Evolutionary conservation across 2,329 filamentous ascomycete species (phyloP).

Genomic region (Colletotrichum cuscutae): DNA sequence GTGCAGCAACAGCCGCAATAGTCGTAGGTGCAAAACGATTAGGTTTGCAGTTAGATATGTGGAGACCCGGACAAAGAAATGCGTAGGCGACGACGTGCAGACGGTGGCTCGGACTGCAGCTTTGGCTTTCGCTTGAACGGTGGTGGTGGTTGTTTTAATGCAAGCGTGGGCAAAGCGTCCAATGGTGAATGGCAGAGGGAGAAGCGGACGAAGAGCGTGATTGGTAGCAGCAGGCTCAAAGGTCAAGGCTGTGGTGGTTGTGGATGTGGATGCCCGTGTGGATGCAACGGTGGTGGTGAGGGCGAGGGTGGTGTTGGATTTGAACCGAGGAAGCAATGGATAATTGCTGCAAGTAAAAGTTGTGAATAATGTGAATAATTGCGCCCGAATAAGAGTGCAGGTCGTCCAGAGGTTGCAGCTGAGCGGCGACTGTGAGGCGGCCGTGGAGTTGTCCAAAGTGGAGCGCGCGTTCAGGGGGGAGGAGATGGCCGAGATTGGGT

Average conservation of each 20-base stretch:
- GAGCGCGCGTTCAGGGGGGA: conserved; percentile 24
- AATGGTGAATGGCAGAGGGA: background rate
- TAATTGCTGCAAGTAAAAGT: conserved; percentile 9
- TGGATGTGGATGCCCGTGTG: background rate
- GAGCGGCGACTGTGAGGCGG: background rate
- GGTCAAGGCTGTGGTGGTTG: background rate
- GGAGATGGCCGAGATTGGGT: conserved; percentile 24
- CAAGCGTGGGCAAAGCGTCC: conserved; percentile 25
- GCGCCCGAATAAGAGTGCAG: background rate
- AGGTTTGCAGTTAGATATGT: conserved; percentile 29
- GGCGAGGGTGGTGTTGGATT: background rate
- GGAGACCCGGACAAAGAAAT: conserved; percentile 31
- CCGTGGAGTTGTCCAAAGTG: background rate
- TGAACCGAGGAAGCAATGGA: conserved; percentile 7
- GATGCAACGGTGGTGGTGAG: background rate
- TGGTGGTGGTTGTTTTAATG: conserved; percentile 15
- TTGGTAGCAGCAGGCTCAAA: background rate
- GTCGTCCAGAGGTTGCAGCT: background rate
- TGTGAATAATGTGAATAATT: background rate
- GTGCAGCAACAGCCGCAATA: background rate
- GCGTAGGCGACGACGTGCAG: conserved; percentile 7
- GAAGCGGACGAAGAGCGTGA: conserved; percentile 1
- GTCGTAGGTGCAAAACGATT: conserved; percentile 5
- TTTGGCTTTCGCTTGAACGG: conserved; percentile 19
- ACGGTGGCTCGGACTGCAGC: conserved; percentile 24